Evolutionary conservation across 306 rosid genomes (phyloP), one percentile per base, ranked within the genome.

Genomic region (Abrus pulchellus): DNA sequence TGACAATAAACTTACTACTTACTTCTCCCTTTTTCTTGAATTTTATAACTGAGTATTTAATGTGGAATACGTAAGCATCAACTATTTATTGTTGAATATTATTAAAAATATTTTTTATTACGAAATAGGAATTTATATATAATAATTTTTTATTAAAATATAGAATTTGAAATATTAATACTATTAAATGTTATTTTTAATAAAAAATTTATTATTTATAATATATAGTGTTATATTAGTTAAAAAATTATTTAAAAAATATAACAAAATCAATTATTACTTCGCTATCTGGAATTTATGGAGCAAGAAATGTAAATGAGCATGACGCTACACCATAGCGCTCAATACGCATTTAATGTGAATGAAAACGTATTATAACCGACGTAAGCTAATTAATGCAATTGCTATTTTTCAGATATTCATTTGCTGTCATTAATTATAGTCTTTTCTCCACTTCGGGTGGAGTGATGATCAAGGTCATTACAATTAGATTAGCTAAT

Each of bases 321-420:
- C 62, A 74, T 54, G 83, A 74, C 54, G 82, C 60, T 60, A 73
- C 81, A 72, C 68, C 59, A 78, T 74, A 79, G 74, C 76, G 67
- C 32, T 59, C 76, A 70, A 79, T 48, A 36, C 6, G 77, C 83
- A 86, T 79, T 83, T 63, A 82, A 79, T 75, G 74, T 41, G 84
- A 75, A 73, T 29, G 71, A 60, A 73, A 59, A 82, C 33, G 82
- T 50, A 70, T 78, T 41, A 77, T 77, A 79, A 72, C 83, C 70
- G 64, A 72, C 79, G 85, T 61, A 80, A 83, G 67, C 76, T 72
- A 76, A 83, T 72, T 76, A 83, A 86, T 80, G 84, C 76, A 29
- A 47, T 73, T 36, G 78, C 78, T 38, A 80, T 80, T 71, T 83
- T 80, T 76, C 78, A 62, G 29, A 59, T 54, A 74, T 83, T 72